These are phyloP conservation scores for Cyphellophora attinorum DNA, from an alignment of 2,329 filamentous ascomycete genomes.

Conservation along the genomic window DNA sequence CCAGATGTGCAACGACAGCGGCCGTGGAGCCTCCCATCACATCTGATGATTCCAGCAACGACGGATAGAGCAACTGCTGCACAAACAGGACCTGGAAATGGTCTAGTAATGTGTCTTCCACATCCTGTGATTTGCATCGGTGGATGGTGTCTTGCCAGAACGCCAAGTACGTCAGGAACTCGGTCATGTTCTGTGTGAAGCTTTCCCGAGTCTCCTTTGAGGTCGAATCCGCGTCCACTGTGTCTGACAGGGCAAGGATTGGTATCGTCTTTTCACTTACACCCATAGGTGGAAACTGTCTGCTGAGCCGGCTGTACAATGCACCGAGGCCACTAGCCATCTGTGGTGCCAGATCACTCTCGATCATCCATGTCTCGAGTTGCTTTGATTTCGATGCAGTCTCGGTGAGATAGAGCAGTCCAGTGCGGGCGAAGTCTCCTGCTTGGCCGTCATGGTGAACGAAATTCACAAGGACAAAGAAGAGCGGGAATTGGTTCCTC, in stretches of 20 bases:
- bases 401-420: constrained; percentile 90
- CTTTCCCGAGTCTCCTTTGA: constrained; percentile 64
- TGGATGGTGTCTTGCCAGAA: constrained; percentile 99
- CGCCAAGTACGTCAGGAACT: constrained; percentile 85
- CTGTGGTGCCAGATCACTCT: constrained; percentile 88
- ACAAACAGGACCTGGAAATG: constrained; percentile 96
- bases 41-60: constrained; percentile 90
- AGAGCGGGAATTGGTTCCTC: constrained; percentile 87
- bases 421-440: constrained; percentile 91
- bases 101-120: constrained; percentile 85
- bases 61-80: constrained; percentile 92
- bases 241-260: constrained; percentile 82
- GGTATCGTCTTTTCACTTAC: constrained; percentile 62
- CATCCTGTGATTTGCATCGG: constrained; percentile 83
- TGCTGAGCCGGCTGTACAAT: constrained; percentile 59
- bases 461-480: constrained; percentile 92
- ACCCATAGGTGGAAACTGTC: constrained; percentile 69
- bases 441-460: constrained; percentile 92
- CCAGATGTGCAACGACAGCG: constrained; percentile 86
- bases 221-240: constrained; percentile 63
- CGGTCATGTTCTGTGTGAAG: constrained; percentile 79
- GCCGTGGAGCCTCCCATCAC: constrained; percentile 94
- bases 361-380: constrained; percentile 91
- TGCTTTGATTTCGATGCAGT: constrained; percentile 72
- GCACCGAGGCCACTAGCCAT: constrained; percentile 94